Base-by-base conservation (phyloP, 129 eudicot species). In the Helichrysum umbraculigerum region DNA sequence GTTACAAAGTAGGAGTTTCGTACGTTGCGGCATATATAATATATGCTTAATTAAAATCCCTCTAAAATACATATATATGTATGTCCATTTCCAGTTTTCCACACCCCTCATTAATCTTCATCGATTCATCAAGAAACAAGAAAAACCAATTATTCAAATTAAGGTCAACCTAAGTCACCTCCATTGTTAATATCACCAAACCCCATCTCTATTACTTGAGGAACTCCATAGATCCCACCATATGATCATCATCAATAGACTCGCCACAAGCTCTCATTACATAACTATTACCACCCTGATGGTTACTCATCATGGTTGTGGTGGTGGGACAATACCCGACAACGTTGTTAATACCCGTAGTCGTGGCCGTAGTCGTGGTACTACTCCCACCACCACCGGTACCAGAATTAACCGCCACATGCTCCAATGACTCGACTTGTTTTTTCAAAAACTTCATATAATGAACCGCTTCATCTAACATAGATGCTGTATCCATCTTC, bases 401-500 rank as follows among this genome's bases (percentile, higher is more conserved):
- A 63, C 7, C 10, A 0, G 41, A 33, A 12, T 12, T 47, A 0
- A 72, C 88, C 19, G 85, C 81, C 5, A 66, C 82, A 59, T 85
- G 84, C 74, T 87, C 89, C 83, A 87, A 66, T 4, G 85, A 69
- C 41, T 82, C 81, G 11, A 87, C 88, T 88, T 93, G 98, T 19
- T 87, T 81, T 50, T 88, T 90, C 81, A 93, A 80, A 75, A 88
- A 93, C 85, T 87, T 93, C 62, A 93, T 89, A 42, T 93, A 93
- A 76, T 92, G 92, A 33, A 89, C 83, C 25, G 98, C 98, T 84
- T 93, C 98, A 35, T 93, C 98, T 41, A 93, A 70, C 98, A 93
- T 93, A 4, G 98, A 90, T 10, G 98, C 98, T 0, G 98, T 90
- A 76, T 93, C 98, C 98, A 93, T 88, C 85, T 93, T 93, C 0